phyloP scores from a whole-genome alignment of 2,329 filamentous ascomycete species.

The Helotiales sp. region DNA sequence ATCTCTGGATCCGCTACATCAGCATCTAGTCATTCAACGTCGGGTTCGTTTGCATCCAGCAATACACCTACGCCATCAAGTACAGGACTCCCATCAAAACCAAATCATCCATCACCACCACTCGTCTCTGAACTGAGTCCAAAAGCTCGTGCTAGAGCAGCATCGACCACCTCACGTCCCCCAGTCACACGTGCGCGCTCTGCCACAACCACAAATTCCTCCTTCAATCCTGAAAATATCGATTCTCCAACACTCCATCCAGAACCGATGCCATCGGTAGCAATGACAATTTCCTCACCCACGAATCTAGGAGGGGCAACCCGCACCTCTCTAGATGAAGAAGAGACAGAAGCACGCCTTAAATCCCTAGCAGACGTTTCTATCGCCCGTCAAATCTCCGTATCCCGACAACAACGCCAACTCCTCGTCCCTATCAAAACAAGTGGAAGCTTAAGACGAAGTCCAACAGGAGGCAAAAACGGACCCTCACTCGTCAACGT shows the following conservation, averaged over 20 bases:
- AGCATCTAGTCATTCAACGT: constrained; percentile 23
- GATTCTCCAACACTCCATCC: background rate
- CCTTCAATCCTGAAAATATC: background rate
- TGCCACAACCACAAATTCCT: constrained; percentile 1
- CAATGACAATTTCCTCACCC: constrained; percentile 5
- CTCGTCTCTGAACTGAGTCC: constrained; percentile 1
- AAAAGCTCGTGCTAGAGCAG: background rate
- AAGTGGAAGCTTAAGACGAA: constrained; percentile 16
- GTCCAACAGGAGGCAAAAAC: constrained; percentile 4
- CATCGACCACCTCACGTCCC: background rate
- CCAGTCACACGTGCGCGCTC: constrained; percentile 4
- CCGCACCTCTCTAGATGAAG: constrained; percentile 21
- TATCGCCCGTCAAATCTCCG: constrained; percentile 67
- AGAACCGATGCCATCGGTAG: background rate
- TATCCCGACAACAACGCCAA: constrained; percentile 61
- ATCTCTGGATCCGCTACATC: constrained; percentile 20
- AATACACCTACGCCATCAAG: constrained; percentile 21
- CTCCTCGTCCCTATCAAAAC: constrained; percentile 55
- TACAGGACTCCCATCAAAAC: constrained; percentile 3
- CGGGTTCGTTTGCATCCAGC: constrained; percentile 15
- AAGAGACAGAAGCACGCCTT: constrained; percentile 44
- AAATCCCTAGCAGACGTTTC: constrained; percentile 63
- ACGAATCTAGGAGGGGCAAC: background rate
- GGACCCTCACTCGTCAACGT: background rate
- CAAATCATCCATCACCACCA: constrained; percentile 6